Conservation (phyloP, 805 yeast genomes). For the Diddensiella transvaalensis region DNA sequence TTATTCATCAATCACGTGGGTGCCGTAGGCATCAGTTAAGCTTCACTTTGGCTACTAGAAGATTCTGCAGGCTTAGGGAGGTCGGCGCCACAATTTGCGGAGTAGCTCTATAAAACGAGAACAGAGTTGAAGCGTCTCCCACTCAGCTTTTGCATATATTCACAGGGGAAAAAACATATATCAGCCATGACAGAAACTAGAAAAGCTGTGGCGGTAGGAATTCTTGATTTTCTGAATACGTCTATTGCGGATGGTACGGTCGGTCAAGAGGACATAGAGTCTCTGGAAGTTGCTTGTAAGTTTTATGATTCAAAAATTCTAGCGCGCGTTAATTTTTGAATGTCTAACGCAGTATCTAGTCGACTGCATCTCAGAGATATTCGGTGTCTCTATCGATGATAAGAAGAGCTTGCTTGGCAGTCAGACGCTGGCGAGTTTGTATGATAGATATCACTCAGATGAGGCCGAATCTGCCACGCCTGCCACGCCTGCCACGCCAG, state of each 20-base stretch:
- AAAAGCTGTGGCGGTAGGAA: conserved; percentile 53
- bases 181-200: conserved; percentile 9
- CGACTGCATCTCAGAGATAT: conserved; percentile 88
- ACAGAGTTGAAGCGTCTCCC: too few relatives aligned
- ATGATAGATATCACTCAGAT: conserved; percentile 27
- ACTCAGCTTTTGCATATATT: too few relatives aligned
- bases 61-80: too few relatives aligned
- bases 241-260: conserved; percentile 60
- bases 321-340: not conserved
- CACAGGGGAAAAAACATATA: too few relatives aligned
- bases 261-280: conserved; percentile 76
- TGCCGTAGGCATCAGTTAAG: too few relatives aligned
- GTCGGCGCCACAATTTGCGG: too few relatives aligned
- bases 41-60: too few relatives aligned
- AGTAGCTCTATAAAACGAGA: too few relatives aligned
- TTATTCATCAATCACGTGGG: too few relatives aligned
- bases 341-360: conserved; percentile 31
- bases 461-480: not conserved
- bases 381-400: conserved; percentile 53
- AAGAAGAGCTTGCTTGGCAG: conserved; percentile 29
- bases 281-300: conserved; percentile 79
- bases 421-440: conserved; percentile 46
- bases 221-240: conserved; percentile 65
- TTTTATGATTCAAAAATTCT: not conserved
- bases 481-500: not conserved